A percentile compares a stretch with the other conserved stretches of the same genome.
Conservation (phyloP, 2,329 filamentous ascomycete genomes). For the Cercospora nicotianae region DNA sequence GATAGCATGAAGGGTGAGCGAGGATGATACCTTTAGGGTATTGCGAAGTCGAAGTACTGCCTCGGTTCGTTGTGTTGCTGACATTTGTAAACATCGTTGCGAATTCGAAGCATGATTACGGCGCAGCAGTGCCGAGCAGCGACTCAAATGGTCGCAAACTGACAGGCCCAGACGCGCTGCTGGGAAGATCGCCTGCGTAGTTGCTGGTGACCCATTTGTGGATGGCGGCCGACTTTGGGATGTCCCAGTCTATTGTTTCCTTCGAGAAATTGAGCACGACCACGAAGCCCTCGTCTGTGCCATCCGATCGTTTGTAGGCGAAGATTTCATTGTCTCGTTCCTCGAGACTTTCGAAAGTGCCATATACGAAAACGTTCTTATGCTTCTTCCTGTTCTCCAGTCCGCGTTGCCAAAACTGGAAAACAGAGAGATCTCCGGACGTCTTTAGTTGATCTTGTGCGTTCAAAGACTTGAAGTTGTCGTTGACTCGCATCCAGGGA, state of each 20-base stretch:
- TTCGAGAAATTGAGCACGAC: conserved; percentile 41
- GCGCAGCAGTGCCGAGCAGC: conserved; percentile 32
- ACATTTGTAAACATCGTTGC: not conserved
- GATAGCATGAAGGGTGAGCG: not conserved
- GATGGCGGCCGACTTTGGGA: conserved; percentile 37
- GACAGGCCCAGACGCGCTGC: conserved; percentile 30
- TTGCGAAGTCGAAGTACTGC: not conserved
- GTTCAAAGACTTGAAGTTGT: conserved; percentile 57
- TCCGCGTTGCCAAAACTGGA: conserved; percentile 62
- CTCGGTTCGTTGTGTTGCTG: not conserved
- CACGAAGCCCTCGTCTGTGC: conserved; percentile 36
- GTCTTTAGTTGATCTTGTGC: conserved; percentile 53
- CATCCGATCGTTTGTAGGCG: conserved; percentile 38
- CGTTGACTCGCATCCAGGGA: conserved; percentile 63
- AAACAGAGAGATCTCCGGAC: conserved; percentile 48
- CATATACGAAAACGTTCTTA: conserved; percentile 61
- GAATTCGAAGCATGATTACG: not conserved
- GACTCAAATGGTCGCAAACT: conserved; percentile 39
- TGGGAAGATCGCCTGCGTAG: conserved; percentile 33
- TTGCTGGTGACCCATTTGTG: conserved; percentile 41
- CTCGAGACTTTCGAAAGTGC: conserved; percentile 57
- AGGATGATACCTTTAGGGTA: not conserved
- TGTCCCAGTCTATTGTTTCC: conserved; percentile 36
- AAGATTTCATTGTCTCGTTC: conserved; percentile 60
- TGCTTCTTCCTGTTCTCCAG: conserved; percentile 57